Evolutionary conservation across 352 stramenopile species (phyloP).

Genomic region (Pythium chondricola): DNA sequence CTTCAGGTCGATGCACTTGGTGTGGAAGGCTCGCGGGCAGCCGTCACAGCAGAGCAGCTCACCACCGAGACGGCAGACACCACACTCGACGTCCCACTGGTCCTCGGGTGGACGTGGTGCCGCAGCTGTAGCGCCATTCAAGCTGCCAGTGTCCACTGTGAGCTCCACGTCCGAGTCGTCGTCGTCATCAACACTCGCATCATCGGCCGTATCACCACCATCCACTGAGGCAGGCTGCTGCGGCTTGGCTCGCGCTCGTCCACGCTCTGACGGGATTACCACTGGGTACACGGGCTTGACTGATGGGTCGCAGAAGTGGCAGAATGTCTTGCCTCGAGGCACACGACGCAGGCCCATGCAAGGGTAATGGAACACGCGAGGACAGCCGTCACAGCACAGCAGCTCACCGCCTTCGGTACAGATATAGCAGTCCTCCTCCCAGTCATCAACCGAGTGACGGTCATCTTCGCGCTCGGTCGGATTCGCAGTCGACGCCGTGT

Average conservation of each 20-base stretch:
- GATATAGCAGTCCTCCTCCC: slow-evolving; percentile 87
- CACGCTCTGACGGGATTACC: too few species aligned
- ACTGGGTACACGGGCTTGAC: slow-evolving; percentile 60
- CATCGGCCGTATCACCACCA: too few species aligned
- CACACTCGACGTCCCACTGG: slow-evolving; percentile 87
- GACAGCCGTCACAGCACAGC: slow-evolving; percentile 89
- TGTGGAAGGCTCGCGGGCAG: slow-evolving; percentile 90
- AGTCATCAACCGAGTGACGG: slow-evolving; percentile 67
- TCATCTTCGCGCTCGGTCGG: slow-evolving; percentile 3
- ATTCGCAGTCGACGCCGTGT: not conserved
- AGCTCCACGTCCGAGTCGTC: slow-evolving; percentile 14
- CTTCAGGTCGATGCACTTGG: slow-evolving; percentile 69
- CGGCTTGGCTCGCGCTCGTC: slow-evolving; percentile 9
- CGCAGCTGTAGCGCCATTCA: slow-evolving; percentile 16
- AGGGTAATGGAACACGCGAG: slow-evolving; percentile 86
- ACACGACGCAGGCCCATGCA: slow-evolving; percentile 79
- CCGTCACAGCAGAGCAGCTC: slow-evolving; percentile 88
- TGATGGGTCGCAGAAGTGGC: slow-evolving; percentile 62
- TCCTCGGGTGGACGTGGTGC: slow-evolving; percentile 28
- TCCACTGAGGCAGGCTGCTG: too few species aligned
- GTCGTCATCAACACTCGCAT: slow-evolving; percentile 1
- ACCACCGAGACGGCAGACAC: slow-evolving; percentile 76
- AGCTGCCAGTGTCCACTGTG: slow-evolving; percentile 8
- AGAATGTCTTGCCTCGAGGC: slow-evolving; percentile 83
- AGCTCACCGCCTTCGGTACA: slow-evolving; percentile 84